Evolutionary conservation across 306 rosid genomes (phyloP).

Genomic region (Prinsepia uniflora): DNA sequence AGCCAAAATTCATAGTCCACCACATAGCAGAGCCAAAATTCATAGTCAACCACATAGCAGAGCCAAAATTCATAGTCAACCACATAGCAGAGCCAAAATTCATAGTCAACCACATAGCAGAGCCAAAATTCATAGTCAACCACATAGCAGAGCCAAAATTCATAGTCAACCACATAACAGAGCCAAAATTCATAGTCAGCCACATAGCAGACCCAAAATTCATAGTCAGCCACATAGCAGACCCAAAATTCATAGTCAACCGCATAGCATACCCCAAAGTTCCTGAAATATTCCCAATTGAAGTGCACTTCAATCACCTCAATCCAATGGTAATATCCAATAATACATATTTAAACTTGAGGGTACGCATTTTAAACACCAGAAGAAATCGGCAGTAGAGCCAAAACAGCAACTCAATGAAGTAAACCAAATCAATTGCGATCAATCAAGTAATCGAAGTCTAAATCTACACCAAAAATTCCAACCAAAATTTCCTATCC

Average conservation of each 20-base stretch:
- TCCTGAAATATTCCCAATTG: constrained; percentile 11
- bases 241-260: not conserved
- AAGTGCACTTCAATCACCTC: constrained; percentile 2
- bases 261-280: constrained; percentile 3
- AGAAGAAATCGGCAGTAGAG: constrained; percentile 11
- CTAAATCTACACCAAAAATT: constrained; percentile 10
- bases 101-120: too few species aligned
- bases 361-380: constrained; percentile 3
- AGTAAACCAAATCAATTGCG: constrained; percentile 4
- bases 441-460: not conserved
- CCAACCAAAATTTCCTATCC: constrained; percentile 8
- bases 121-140: too few species aligned
- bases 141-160: too few species aligned
- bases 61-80: too few species aligned
- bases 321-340: not conserved
- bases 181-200: too few species aligned
- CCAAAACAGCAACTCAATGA: constrained; percentile 11
- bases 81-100: too few species aligned
- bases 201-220: too few species aligned
- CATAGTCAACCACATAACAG: too few species aligned
- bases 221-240: not conserved
- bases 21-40: constrained; percentile 1
- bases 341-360: not conserved
- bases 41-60: too few species aligned
- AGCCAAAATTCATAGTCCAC: not conserved